Conservation (phyloP, 2,329 filamentous ascomycete genomes). For the Furcasterigmium furcatum region DNA sequence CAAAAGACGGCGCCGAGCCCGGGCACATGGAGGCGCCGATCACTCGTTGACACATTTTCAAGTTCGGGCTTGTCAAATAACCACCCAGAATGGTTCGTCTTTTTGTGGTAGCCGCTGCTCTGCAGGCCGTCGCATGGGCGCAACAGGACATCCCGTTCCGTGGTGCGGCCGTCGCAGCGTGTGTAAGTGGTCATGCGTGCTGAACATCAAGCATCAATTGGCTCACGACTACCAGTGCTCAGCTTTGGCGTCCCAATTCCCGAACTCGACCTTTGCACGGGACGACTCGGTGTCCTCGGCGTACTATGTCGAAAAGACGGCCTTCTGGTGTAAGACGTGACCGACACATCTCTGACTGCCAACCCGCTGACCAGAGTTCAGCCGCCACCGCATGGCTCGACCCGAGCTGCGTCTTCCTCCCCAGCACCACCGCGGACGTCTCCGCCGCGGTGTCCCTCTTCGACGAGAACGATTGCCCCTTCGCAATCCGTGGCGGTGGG, state of each 20-base stretch:
- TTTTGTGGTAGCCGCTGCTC: too few species aligned
- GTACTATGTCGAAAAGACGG: background rate
- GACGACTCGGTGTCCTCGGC: background rate
- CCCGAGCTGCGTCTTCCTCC: background rate
- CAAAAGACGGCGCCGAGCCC: too few species aligned
- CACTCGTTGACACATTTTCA: too few species aligned
- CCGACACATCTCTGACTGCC: too few species aligned
- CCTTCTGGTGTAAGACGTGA: background rate
- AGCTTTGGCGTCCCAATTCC: background rate
- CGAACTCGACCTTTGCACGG: background rate
- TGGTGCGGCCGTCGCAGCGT: background rate
- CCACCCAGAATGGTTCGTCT: too few species aligned
- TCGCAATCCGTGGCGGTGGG: slow-evolving; percentile 10
- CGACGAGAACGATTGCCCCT: slow-evolving; percentile 8
- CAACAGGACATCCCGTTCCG: background rate
- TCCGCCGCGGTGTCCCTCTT: background rate
- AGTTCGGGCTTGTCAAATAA: too few species aligned
- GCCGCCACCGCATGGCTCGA: background rate
- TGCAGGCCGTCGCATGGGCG: too few species aligned
- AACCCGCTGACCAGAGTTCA: background rate
- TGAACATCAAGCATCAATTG: background rate
- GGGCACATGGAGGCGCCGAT: too few species aligned
- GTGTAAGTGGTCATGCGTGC: background rate
- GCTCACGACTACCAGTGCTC: background rate
- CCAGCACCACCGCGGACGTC: background rate